phyloP scores from a whole-genome alignment of 768 basidiomycete genomes.

The Ramaria sp. region DNA sequence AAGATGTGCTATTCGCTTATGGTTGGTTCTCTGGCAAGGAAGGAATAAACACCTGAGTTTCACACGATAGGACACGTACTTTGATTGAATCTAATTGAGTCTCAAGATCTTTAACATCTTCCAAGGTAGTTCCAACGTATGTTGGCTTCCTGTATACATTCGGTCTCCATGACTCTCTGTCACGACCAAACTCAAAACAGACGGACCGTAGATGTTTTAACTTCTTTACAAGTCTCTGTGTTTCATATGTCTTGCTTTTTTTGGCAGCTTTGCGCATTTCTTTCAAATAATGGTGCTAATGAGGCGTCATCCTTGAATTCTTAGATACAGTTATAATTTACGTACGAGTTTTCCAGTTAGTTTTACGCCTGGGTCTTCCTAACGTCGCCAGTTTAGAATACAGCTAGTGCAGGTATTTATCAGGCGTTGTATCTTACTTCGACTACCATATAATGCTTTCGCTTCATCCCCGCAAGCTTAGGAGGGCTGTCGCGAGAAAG shows the following conservation, averaged over 20 bases:
- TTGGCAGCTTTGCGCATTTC: slow-evolving; percentile 69
- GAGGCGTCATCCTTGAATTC: background rate
- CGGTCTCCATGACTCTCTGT: background rate
- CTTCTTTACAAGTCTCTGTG: slow-evolving; percentile 73
- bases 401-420: background rate
- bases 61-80: slow-evolving; percentile 26
- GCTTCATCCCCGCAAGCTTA: background rate
- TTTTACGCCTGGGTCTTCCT: slow-evolving; percentile 32
- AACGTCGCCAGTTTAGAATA: background rate
- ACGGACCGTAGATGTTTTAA: slow-evolving; percentile 57
- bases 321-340: slow-evolving; percentile 10
- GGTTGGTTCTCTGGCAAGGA: slow-evolving; percentile 38
- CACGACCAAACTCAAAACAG: background rate
- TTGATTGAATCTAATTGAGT: slow-evolving; percentile 53
- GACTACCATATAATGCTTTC: background rate
- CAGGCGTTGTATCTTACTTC: background rate
- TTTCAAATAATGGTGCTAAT: slow-evolving; percentile 64
- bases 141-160: slow-evolving; percentile 18
- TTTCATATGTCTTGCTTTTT: slow-evolving; percentile 72
- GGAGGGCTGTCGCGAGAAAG: too few relatives aligned
- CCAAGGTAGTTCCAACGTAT: slow-evolving; percentile 19
- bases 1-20: slow-evolving; percentile 46
- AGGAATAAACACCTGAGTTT: background rate
- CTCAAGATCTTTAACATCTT: slow-evolving; percentile 40
- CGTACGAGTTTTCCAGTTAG: slow-evolving; percentile 48